Conservation (phyloP, 2,329 filamentous ascomycete genomes). For the Alternaria sp. region DNA sequence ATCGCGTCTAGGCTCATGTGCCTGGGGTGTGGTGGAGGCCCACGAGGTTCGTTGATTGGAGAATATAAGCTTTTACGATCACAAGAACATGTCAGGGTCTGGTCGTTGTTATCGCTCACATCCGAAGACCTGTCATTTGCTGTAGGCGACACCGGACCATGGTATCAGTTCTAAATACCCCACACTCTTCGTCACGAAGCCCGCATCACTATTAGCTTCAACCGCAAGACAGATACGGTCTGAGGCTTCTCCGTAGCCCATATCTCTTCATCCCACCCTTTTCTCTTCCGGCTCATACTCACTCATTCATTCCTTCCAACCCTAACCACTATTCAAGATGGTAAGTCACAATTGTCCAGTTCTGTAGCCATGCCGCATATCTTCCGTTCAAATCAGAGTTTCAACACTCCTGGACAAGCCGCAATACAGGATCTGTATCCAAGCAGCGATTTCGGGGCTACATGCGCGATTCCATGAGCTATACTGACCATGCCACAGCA, state of each 20-base stretch:
- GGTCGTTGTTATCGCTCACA: background rate
- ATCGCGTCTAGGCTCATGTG: background rate
- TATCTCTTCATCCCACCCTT: background rate
- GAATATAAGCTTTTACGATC: background rate
- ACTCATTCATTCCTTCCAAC: background rate
- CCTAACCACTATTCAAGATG: background rate
- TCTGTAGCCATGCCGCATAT: background rate
- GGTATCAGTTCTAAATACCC: background rate
- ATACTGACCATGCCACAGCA: constrained; percentile 1
- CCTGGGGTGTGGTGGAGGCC: background rate
- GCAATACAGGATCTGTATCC: background rate
- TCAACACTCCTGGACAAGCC: background rate
- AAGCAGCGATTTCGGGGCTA: background rate
- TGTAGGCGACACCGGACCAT: background rate
- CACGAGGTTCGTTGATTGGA: background rate
- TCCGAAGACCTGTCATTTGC: background rate
- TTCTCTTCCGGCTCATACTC: background rate
- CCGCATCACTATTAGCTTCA: background rate
- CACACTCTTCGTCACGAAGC: background rate
- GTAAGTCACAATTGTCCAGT: background rate
- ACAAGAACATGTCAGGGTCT: background rate
- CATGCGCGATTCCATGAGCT: background rate
- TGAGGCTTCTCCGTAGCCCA: background rate
- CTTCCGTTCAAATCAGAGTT: background rate
- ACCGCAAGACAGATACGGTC: background rate